Percentiles rank a stretch among this genome's conserved stretches.
Evolutionary conservation across 331 rosid species (phyloP).

Genomic region (Pyrus hybrid): DNA sequence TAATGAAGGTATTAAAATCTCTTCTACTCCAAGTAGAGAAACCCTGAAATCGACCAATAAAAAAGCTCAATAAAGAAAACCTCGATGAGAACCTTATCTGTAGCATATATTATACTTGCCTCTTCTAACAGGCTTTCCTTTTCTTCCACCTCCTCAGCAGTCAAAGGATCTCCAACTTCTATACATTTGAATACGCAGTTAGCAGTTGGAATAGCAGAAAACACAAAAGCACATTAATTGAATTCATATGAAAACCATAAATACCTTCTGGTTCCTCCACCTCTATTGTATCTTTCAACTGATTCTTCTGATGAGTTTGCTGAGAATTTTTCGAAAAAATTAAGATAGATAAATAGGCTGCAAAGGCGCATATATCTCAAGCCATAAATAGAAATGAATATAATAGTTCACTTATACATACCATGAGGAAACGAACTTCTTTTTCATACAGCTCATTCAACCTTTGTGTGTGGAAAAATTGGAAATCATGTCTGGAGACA

Average conservation of each 20-base stretch:
- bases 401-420: conserved; percentile 24
- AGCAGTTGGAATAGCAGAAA: conserved; percentile 2
- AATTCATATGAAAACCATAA: not conserved
- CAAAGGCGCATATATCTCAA: not conserved
- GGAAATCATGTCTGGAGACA: conserved; percentile 79
- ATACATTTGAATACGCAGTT: conserved; percentile 12
- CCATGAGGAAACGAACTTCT: conserved; percentile 97
- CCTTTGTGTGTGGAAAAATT: conserved; percentile 92
- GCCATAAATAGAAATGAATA: not conserved
- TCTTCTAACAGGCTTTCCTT: conserved; percentile 82
- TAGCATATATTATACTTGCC: conserved; percentile 27
- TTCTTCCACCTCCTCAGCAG: conserved; percentile 92
- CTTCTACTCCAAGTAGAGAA: conserved; percentile 95
- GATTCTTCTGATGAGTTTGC: conserved; percentile 99
- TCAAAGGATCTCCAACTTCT: conserved; percentile 93
- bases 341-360: conserved; percentile 3
- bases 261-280: conserved; percentile 95
- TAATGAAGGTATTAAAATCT: conserved; percentile 88
- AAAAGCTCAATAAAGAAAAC: conserved; percentile 15
- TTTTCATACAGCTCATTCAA: conserved; percentile 90
- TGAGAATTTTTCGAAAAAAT: conserved; percentile 24
- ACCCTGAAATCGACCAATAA: conserved; percentile 48
- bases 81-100: conserved; percentile 1
- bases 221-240: not conserved
- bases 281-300: conserved; percentile 87